phyloP scores from a whole-genome alignment of 768 basidiomycete species.

The Rhizopogon vinicolor region DNA sequence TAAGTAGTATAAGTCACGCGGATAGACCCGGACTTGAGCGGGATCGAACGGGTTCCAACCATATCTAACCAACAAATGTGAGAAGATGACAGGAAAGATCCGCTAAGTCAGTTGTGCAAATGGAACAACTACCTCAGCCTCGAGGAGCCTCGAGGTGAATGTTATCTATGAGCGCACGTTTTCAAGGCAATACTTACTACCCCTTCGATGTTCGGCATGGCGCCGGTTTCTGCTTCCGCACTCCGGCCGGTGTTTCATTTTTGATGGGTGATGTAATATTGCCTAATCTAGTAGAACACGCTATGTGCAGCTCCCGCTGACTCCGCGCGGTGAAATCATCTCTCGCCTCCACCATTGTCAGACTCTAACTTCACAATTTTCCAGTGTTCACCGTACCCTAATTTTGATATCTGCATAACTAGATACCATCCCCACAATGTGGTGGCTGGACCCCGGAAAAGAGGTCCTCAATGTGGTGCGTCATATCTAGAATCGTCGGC shows the following conservation, averaged over 20 bases:
- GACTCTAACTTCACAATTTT: neutral
- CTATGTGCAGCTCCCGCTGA: neutral
- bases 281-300: neutral
- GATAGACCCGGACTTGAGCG: constrained; percentile 11
- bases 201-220: neutral
- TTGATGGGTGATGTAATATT: neutral
- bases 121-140: neutral
- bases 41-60: constrained; percentile 9
- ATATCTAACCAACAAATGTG: neutral
- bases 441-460: constrained; percentile 87
- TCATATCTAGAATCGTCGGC: constrained; percentile 9
- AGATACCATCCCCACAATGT: constrained; percentile 43
- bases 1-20: constrained; percentile 7
- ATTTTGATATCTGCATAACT: neutral
- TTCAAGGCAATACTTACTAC: neutral
- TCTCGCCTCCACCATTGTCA: neutral
- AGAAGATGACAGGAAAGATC: neutral
- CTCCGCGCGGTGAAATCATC: neutral
- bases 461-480: constrained; percentile 77
- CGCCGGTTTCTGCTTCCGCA: neutral
- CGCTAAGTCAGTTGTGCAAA: neutral
- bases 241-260: neutral
- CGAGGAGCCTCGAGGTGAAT: neutral
- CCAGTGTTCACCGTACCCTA: neutral
- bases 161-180: neutral